Evolutionary conservation across 2,329 filamentous ascomycete genomes (phyloP).

Genomic region (Fusarium torulosum): DNA sequence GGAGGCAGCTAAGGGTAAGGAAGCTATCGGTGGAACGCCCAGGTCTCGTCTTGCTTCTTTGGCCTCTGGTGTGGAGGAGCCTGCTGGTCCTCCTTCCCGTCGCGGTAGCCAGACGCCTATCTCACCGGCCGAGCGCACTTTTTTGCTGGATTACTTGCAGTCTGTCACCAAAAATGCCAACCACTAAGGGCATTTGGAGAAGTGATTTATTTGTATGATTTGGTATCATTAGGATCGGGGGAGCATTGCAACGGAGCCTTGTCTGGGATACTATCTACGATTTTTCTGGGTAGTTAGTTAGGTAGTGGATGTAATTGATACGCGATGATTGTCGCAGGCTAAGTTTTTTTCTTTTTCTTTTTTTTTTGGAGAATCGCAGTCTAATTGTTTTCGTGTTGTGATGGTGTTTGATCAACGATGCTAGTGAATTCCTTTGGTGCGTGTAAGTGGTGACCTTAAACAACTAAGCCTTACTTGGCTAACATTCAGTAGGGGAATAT

Average conservation of each 20-base stretch:
- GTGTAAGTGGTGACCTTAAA: background rate
- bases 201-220: constrained; percentile 32
- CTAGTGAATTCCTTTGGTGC: background rate
- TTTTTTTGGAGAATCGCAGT: constrained; percentile 11
- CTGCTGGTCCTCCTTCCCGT: constrained; percentile 50
- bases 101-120: constrained; percentile 67
- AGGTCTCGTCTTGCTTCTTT: constrained; percentile 60
- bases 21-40: constrained; percentile 41
- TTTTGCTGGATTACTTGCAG: constrained; percentile 81
- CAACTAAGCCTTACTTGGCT: background rate
- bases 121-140: constrained; percentile 79
- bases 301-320: constrained; percentile 18
- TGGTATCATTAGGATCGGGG: constrained; percentile 35
- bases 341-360: too few species aligned
- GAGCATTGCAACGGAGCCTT: constrained; percentile 40
- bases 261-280: constrained; percentile 27
- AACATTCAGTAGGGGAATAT: background rate
- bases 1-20: constrained; percentile 45
- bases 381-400: background rate
- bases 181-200: constrained; percentile 40
- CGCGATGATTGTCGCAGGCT: constrained; percentile 15
- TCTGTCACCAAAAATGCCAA: constrained; percentile 60
- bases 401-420: background rate
- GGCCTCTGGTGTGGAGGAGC: constrained; percentile 56
- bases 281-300: constrained; percentile 19